Base-by-base conservation (phyloP, 495 filamentous ascomycete species). In the Thermochaetoides thermophila region DNA sequence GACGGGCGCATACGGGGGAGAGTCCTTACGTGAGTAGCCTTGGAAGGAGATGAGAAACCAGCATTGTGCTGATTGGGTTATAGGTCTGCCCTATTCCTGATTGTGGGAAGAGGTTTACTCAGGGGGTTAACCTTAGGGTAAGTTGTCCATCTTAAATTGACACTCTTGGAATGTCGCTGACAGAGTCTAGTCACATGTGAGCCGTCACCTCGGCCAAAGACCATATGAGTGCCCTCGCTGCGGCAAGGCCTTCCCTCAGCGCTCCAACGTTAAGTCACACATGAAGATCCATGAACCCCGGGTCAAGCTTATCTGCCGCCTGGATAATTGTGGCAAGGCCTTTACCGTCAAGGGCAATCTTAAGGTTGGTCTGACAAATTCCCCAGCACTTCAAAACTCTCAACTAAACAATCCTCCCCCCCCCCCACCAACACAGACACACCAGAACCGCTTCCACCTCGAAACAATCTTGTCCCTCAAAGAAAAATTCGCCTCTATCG, bases 361-460 rank as follows among this genome's bases (percentile, higher is more conserved):
- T 5, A 94, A 94, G 69, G 82, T 84, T 51, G 12, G 43, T 10
- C 10, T 9, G 10, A 32, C 27, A 33, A 15, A 5, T 16, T 11
- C 11, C 11, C 21, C 21, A 24, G 6, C 21, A 6, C 8, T 20
- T 29, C 14, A 11, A 7, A 16, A 27, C 35, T 15, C 7, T 25
- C 9, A 18, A 6, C 1, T 22, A 8, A 24, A 6, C 6, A 24
- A 11, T 5, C 7, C 14, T 31, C 17, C 7, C 19, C 4, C 6
- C 12, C 20, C 10, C 2, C 26, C 7, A 10, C 5, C 32, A 42
- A 16, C 34, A 37, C 39, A 94, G 84, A 85, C 76, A 14, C 87
- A 96, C 50, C 86, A 93, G 52, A 95, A 96, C 55, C 84, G 81
- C 40, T 96, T 89, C 48, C 87, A 96, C 51, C 62, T 70, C 15